These are phyloP conservation scores for Euphorbia peplus DNA, from an alignment of 345 rosid genomes.

Conservation along the genomic window DNA sequence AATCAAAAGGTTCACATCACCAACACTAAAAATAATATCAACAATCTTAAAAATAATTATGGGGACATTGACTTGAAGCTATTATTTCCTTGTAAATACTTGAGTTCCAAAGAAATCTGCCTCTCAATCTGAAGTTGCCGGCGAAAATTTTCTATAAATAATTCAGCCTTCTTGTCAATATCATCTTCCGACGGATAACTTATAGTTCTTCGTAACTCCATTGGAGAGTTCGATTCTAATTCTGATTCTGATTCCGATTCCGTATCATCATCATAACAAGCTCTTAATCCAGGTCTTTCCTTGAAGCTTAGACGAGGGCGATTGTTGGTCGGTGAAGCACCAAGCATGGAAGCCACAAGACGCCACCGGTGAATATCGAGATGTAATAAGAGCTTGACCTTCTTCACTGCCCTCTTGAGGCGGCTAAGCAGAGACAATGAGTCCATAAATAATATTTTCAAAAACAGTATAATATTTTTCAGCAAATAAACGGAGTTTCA, in stretches of 20 bases:
- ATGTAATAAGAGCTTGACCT: conserved; percentile 52
- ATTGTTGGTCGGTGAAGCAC: conserved; percentile 26
- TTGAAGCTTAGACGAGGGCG: conserved; percentile 42
- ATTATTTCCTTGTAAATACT: conserved; percentile 35
- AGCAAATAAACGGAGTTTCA: too few species aligned
- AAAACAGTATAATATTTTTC: too few species aligned
- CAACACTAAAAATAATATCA: too few species aligned
- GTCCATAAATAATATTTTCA: not conserved
- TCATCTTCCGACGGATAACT: conserved; percentile 64
- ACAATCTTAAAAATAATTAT: not conserved
- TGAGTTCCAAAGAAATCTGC: conserved; percentile 71
- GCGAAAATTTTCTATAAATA: conserved; percentile 71
- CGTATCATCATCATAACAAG: conserved; percentile 30
- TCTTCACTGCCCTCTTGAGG: conserved; percentile 62
- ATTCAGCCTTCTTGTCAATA: conserved; percentile 63
- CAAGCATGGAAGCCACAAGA: conserved; percentile 39
- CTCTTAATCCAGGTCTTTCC: conserved; percentile 55
- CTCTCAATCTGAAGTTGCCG: conserved; percentile 78
- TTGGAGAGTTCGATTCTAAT: conserved; percentile 18
- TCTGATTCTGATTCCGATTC: conserved; percentile 9
- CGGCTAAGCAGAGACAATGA: conserved; percentile 48
- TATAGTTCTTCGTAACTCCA: conserved; percentile 39
- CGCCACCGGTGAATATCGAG: conserved; percentile 50
- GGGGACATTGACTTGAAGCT: conserved; percentile 15
- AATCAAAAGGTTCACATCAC: too few species aligned